Evolutionary conservation across 176 grass and related monocot genomes (phyloP), one percentile per base, ranked within the genome.

Genomic region (Oryza brachyantha): DNA sequence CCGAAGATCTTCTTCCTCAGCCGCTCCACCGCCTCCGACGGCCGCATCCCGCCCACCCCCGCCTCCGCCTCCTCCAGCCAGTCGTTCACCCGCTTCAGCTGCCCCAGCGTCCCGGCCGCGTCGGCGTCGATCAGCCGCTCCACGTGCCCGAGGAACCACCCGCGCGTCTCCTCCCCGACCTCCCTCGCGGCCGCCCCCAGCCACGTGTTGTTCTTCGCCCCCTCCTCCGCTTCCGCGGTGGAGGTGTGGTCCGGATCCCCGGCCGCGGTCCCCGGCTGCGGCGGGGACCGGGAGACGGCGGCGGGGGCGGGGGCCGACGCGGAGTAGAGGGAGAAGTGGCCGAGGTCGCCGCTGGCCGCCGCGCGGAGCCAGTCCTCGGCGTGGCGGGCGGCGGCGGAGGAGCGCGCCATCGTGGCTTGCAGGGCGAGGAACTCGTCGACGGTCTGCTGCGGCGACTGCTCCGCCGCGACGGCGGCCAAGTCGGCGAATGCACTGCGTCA

Each of bases 11-110:
- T 92, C 86, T 83, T 83, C 79, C 79, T 86, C 24, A 88, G 43
- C 43, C 83, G 42, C 37, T 88, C 86, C 5, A 71, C 58, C 24
- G 62, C 84, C 14, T 72, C 82, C 52, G 67, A 14, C 13, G 42
- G 9, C 1, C n/a, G 68, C 1, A 3, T 2, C 6, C 41, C 25
- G 7, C 21, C 67, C 48, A 14, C 63, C 5, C 21, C 67, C 48
- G 21, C 63, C 5, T 7, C 10, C 8, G 1, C 48, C 43, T 46
- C 43, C 6, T 83, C 86, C 64, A 92, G 86, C 90, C 90, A 92
- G 64, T 88, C 90, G 70, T 88, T 88, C 14, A 92, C 79, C 70
- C 80, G 74, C 86, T 80, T 92, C 31, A 92, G 83, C 86, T 92
- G 90, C 62, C 86, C 86, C 29, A 88, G 70, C 74, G 76, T 92